phyloP scores from a whole-genome alignment of 2,329 filamentous ascomycete species.

The Colletotrichum nymphaeae region DNA sequence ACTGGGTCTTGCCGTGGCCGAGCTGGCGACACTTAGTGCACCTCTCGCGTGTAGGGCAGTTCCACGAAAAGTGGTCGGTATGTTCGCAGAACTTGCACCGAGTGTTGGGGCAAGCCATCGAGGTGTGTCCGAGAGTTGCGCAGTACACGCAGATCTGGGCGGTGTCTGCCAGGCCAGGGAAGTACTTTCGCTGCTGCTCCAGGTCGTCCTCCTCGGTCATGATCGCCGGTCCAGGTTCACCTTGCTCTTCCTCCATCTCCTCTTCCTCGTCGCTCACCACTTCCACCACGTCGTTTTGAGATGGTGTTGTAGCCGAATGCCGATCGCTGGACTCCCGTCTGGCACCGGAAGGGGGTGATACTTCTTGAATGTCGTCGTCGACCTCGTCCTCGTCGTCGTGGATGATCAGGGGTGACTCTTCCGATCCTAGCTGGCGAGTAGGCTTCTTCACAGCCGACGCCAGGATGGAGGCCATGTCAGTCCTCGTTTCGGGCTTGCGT shows the following conservation, averaged over 20 bases:
- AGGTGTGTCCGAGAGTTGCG: constrained; percentile 58
- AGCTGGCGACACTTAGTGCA: constrained; percentile 71
- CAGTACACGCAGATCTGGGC: constrained; percentile 64
- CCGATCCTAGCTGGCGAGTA: constrained; percentile 5
- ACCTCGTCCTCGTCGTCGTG: constrained; percentile 28
- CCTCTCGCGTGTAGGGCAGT: constrained; percentile 62
- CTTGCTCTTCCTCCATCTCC: constrained; percentile 6
- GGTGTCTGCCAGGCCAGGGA: constrained; percentile 58
- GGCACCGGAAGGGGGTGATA: not conserved
- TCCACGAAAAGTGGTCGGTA: constrained; percentile 58
- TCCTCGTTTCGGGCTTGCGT: constrained; percentile 19
- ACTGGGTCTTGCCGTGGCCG: constrained; percentile 66
- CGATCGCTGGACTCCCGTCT: not conserved
- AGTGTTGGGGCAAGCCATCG: constrained; percentile 56
- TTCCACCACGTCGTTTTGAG: constrained; percentile 32
- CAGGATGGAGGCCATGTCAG: constrained; percentile 20
- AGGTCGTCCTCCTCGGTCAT: constrained; percentile 45
- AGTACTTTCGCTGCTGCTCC: constrained; percentile 59
- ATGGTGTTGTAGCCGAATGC: not conserved
- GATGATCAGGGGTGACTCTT: constrained; percentile 23
- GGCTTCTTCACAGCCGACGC: constrained; percentile 24
- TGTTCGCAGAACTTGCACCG: constrained; percentile 61
- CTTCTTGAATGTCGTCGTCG: constrained; percentile 21
- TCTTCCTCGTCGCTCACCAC: not conserved
- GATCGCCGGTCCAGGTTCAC: constrained; percentile 18